A percentile compares a stretch with the other conserved stretches of the same genome.
Evolutionary conservation across 179 eudicot genomes (phyloP).

Genomic region (Kewa caespitosa): DNA sequence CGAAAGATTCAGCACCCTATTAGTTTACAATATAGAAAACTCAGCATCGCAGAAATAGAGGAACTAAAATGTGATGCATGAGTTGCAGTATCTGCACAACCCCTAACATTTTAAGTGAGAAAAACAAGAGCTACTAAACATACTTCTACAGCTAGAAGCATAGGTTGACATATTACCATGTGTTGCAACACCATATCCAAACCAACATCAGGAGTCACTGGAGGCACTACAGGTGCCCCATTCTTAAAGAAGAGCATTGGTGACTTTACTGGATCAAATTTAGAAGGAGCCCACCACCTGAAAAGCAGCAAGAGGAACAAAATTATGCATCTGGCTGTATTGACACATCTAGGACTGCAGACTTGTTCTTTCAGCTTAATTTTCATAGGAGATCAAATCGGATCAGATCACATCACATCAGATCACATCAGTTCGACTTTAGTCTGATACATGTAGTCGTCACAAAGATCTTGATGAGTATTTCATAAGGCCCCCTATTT

Average conservation of each 20-base stretch:
- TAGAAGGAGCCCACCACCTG: constrained; percentile 99
- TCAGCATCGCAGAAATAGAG: neutral
- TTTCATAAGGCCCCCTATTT: too few relatives aligned
- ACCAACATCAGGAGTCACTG: constrained; percentile 65
- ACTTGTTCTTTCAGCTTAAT: too few relatives aligned
- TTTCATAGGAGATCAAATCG: too few relatives aligned
- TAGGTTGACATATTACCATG: constrained; percentile 52
- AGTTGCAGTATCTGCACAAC: too few relatives aligned
- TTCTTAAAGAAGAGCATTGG: constrained; percentile 89
- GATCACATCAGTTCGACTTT: too few relatives aligned
- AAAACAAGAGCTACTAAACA: too few relatives aligned
- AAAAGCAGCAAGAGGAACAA: constrained; percentile 17
- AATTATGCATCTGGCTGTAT: too few relatives aligned
- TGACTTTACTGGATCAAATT: constrained; percentile 86
- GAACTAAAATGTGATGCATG: neutral
- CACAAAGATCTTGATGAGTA: too few relatives aligned
- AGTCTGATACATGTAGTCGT: too few relatives aligned
- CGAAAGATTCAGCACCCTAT: neutral
- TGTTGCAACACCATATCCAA: constrained; percentile 68
- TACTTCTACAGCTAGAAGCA: neutral
- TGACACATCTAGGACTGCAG: too few relatives aligned
- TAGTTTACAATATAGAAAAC: too few relatives aligned
- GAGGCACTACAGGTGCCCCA: constrained; percentile 72
- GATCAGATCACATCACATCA: too few relatives aligned
- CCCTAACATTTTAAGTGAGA: neutral